These are phyloP conservation scores for Septoria linicola DNA, from an alignment of 2,329 filamentous ascomycete genomes.

Conservation along the genomic window DNA sequence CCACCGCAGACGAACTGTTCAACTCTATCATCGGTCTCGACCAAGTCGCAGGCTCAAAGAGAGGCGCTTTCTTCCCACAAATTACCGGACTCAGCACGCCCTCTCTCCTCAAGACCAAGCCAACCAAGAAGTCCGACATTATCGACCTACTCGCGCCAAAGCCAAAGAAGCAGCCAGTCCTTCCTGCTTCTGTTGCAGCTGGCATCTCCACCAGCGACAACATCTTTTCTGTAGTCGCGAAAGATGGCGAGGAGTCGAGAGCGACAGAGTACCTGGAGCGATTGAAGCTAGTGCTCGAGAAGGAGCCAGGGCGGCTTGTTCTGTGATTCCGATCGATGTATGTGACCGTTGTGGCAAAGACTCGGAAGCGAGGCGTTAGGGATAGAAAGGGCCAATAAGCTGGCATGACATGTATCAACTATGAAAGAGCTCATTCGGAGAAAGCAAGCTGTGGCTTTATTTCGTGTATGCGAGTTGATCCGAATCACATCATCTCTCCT, in stretches of 20 bases:
- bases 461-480: too few relatives aligned
- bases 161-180: conserved; percentile 39
- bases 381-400: too few relatives aligned
- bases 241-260: conserved; percentile 75
- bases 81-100: conserved; percentile 57
- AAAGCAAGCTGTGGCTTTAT: too few relatives aligned
- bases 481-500: too few relatives aligned
- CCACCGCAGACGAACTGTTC: conserved; percentile 80
- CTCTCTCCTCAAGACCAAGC: conserved; percentile 37
- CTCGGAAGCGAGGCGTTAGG: too few relatives aligned
- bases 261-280: conserved; percentile 80
- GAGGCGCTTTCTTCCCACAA: conserved; percentile 69
- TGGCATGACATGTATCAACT: too few relatives aligned
- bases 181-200: conserved; percentile 31
- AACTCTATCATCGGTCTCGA: conserved; percentile 78
- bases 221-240: conserved; percentile 77
- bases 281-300: conserved; percentile 79
- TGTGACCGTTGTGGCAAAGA: too few relatives aligned
- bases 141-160: conserved; percentile 72
- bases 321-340: conserved; percentile 36
- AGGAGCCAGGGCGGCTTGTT: conserved; percentile 74
- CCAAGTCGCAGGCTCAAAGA: conserved; percentile 51
- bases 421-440: too few relatives aligned
- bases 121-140: conserved; percentile 65
- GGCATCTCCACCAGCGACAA: conserved; percentile 58